Evolutionary conservation across 108 stramenopile genomes (phyloP), one percentile per base, ranked within the genome.

Genomic region (Aurantiochytrium sp.): DNA sequence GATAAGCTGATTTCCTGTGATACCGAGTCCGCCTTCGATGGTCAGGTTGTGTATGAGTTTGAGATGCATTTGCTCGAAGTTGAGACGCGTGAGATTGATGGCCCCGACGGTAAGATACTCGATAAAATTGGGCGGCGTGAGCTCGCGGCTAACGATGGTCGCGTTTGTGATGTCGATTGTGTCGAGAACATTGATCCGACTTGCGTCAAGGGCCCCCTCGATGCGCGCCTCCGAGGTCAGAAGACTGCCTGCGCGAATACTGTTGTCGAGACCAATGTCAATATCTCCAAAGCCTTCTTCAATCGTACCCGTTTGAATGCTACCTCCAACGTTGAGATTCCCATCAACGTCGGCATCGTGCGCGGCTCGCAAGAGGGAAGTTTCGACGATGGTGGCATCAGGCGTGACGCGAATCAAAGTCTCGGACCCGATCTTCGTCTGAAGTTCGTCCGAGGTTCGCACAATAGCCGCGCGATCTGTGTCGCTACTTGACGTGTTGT

Each of bases 11-110:
- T 83, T 4, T 6, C 45, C 51, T 12, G 76, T 83, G 28, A 83
- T 83, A 18, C 76, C 76, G 19, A 83, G 76, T 25, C 76, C 76
- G 76, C 76, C 76, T 23, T 83, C 76, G 49, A 83, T 23, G 49
- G 76, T 83, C 12, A 83, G 76, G 49, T 83, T 83, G 51, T 83
- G 76, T 47, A 83, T 83, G 12, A 83, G 76, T 6, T 23, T 8
- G 19, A 83, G 51, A 83, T 83, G 76, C 45, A 83, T 47, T 53
- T 83, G 76, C 25, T 83, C 51, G 4, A 83, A 83, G 76, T 83
- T 83, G 45, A 83, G 43, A 18, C 51, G 45, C 28, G 76, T 53
- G 25, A 83, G 12, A 53, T 83, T 83, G n/a, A 83, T n/a, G n/a
- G 76, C 76, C 18, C 76, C 76, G 18, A 83, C 76, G 6, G 76